Conservation (phyloP, 1,139 yeast species). For the Yamadazyma trypodendri region DNA sequence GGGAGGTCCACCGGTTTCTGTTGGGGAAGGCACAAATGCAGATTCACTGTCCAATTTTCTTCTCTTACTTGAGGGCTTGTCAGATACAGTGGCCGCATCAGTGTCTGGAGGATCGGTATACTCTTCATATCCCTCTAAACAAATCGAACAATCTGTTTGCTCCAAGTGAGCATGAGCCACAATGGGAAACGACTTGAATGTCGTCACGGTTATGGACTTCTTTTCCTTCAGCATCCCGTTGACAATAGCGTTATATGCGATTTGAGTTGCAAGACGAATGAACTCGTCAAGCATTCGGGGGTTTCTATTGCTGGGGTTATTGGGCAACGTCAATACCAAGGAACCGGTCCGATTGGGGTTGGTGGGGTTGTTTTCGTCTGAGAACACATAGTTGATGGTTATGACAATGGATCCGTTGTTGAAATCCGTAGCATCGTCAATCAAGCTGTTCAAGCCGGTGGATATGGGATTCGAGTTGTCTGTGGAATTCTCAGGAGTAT, state of each 20-base stretch:
- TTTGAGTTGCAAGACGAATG: slow-evolving; percentile 64
- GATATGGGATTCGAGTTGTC: not conserved
- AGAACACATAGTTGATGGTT: slow-evolving; percentile 46
- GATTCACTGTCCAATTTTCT: slow-evolving; percentile 12
- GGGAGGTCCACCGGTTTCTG: not conserved
- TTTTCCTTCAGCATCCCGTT: slow-evolving; percentile 37
- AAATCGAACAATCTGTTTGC: slow-evolving; percentile 57
- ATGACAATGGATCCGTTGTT: slow-evolving; percentile 38
- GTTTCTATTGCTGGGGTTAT: slow-evolving; percentile 55
- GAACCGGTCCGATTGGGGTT: slow-evolving; percentile 52
- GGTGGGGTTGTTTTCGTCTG: slow-evolving; percentile 41
- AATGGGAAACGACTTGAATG: slow-evolving; percentile 50
- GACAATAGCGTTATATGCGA: slow-evolving; percentile 63
- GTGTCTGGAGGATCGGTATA: not conserved
- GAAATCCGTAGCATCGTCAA: slow-evolving; percentile 14
- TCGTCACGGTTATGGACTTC: slow-evolving; percentile 51
- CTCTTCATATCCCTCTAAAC: slow-evolving; percentile 55
- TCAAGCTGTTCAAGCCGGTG: not conserved
- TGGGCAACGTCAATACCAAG: slow-evolving; percentile 60
- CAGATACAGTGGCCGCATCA: not conserved
- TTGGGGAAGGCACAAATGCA: no score
- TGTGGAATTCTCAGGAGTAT: no score
- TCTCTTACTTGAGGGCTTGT: slow-evolving; percentile 10
- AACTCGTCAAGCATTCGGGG: slow-evolving; percentile 55
- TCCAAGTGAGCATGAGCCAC: slow-evolving; percentile 28